Evolutionary conservation across 2,329 filamentous ascomycete species (phyloP), one percentile per base, ranked within the genome.

Genomic region (Parastagonospora avenae): DNA sequence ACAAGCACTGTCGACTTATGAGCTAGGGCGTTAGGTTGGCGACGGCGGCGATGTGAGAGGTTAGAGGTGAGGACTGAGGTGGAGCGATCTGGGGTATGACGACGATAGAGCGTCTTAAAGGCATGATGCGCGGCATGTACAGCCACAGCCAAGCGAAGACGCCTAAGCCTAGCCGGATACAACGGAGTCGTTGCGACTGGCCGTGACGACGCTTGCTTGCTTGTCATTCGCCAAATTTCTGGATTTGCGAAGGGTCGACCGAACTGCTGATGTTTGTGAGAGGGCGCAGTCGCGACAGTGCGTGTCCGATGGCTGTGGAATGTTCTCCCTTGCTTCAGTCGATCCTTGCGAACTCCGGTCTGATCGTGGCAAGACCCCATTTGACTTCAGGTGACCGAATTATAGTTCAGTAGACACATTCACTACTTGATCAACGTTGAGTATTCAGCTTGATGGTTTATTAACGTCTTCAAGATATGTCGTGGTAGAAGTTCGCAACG

Each of bases 21-120:
- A 48, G 42, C 43, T 52, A 55, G 54, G 42, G 41, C 15, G 37
- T 49, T 16, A 42, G 48, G 29, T 42, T 32, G 14, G 12, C 27
- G 10, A 29, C 7, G 35, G 15, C 24, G 12, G 11, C 11, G 24
- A 39, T 38, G 48, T 48, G 52, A 58, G 46, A 57, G 60, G 50
- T 43, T 50, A 27, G 48, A 46, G 48, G 33, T 28, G 47, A 49
- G 31, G 39, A 16, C 14, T 15, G 24, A 42, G 42, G 48, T 54
- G 56, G 50, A 42, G 40, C 36, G 39, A 24, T 41, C 9, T 31
- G 37, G 54, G 55, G 37, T 50, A 55, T 52, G 52, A 55, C 55
- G 52, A 55, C 36, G 30, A n/a, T 50, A 41, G 14, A n/a, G 44
- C 44, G 32, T 39, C 42, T 30, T 40, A 47, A 36, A 29, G 31